Percentiles rank a stretch among this genome's conserved stretches.
phyloP scores from a whole-genome alignment of 495 filamentous ascomycete genomes.

The Rhizodiscina lignyota region DNA sequence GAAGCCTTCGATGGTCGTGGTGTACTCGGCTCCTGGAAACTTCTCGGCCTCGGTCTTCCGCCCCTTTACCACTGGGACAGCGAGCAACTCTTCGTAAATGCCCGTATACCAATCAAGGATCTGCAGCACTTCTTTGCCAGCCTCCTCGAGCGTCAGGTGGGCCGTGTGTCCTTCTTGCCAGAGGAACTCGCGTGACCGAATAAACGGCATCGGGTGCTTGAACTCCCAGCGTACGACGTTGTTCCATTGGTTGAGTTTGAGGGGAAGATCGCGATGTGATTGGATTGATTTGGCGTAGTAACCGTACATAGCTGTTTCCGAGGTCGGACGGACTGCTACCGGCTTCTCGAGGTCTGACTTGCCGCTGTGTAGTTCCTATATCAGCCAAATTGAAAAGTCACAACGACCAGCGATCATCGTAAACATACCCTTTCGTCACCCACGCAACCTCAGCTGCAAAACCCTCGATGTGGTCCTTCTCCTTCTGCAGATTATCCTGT shows the following conservation, averaged over 20 bases:
- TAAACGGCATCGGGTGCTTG: slow-evolving; percentile 90
- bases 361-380: slow-evolving; percentile 46
- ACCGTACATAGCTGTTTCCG: slow-evolving; percentile 85
- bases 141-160: slow-evolving; percentile 61
- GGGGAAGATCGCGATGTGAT: slow-evolving; percentile 81
- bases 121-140: slow-evolving; percentile 68
- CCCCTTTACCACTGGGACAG: slow-evolving; percentile 83
- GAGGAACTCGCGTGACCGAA: slow-evolving; percentile 82
- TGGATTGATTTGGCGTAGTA: slow-evolving; percentile 97
- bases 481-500: slow-evolving; percentile 72
- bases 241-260: slow-evolving; percentile 95
- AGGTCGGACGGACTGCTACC: slow-evolving; percentile 90
- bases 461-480: slow-evolving; percentile 94
- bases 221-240: slow-evolving; percentile 97
- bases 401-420: no score
- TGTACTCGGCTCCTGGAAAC: slow-evolving; percentile 91
- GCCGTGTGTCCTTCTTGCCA: slow-evolving; percentile 99
- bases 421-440: slow-evolving; percentile 80
- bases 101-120: slow-evolving; percentile 88
- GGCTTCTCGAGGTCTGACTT: slow-evolving; percentile 84
- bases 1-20: slow-evolving; percentile 87
- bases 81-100: slow-evolving; percentile 83
- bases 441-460: slow-evolving; percentile 96
- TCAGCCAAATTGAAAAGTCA: no score
- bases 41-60: slow-evolving; percentile 89